Evolutionary conservation across 2,329 filamentous ascomycete species (phyloP), one percentile per base, ranked within the genome.

Genomic region (Stenocarpella maydis): DNA sequence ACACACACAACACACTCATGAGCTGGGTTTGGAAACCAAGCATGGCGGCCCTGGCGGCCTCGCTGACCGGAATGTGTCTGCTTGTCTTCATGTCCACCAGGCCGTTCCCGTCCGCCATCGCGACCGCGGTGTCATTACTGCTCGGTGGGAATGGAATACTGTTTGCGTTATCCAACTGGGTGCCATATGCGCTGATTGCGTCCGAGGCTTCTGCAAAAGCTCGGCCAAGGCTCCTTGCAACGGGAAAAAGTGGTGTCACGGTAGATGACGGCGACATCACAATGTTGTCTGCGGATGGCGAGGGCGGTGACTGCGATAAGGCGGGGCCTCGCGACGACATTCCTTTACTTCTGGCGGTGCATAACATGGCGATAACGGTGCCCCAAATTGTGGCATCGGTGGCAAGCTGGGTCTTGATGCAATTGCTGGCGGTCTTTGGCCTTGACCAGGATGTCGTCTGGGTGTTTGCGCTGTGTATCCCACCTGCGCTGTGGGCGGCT

Each of bases 181-280:
- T 63, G n/a, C 58, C 58, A 5, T 63, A 63, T 14, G 58, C 58
- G n/a, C 43, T 63, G n/a, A 63, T 63, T 1, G 58, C 58, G 14
- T 49, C 43, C 21, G 58, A 63, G 28, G 58, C 43, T 17, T 63
- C 58, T 12, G 58, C 43, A 21, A 28, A 63, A 14, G 58, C 43
- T 24, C 43, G 43, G 4, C 49, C 58, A 1, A 28, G 28, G 43
- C 41, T 49, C 26, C 43, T 63, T 17, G 28, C n/a, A 14, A 19
- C 41, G 8, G 9, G 19, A 34, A n/a, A 24, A 8, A 24, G n/a
- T 8, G 19, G 12, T 19, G 15, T 9, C 7, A 2, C 43, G 12
- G 15, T n/a, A 24, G 28, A 37, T 37, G 58, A 31, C 43, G 28
- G 19, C 19, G 28, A 5, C 14, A 49, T 49, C 4, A 12, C 14